Base-by-base conservation (phyloP, 805 yeast species). In the Metschnikowia proteae region DNA sequence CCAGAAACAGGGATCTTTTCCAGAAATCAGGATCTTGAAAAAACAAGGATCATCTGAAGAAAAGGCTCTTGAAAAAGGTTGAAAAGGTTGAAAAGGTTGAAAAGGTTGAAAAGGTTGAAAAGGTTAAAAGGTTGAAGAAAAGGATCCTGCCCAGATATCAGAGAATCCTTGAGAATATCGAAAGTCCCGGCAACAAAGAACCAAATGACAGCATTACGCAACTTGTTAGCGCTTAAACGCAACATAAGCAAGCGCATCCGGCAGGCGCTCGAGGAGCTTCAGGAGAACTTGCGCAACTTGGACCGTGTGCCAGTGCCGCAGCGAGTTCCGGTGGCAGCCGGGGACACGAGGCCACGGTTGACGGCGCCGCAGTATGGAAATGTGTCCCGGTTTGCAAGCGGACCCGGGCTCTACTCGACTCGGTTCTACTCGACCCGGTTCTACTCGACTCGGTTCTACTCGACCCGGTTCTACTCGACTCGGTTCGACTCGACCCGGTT, bases 211-310 rank as follows among this genome's bases (percentile, higher is more conserved):
- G 50, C 50, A 4, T 34, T 48, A 11, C 71, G 71, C 60, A 77
- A 78, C 61, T 66, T 79, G 58, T 65, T 76, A 32, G 65, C 77
- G 50, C 67, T 70, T 44, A 57, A 58, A 51, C 67, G 75, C 43
- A 72, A 68, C 56, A 69, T 81, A 22, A 74, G 79, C 32, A 66
- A 73, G 53, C 76, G 75, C 48, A 65, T 76, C 50, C 72, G 75
- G 49, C 73, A 73, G 59, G 71, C 74, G 28, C 66, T 79, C 26
- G 75, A 76, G 53, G 82, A 79, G 50, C 64, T 79, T 47, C 71
- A 73, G 32, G 54, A 52, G 55, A 65, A 55, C 30, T 50, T 67
- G 33, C 54, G 60, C 28, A 53, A 60, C n/a, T 60, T 62, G 34
- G 62, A 62, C 22, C 36, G 53, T 8, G 33, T 46, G 22, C 53